Percentiles rank a stretch among this genome's conserved stretches.
Conservation (phyloP, 345 rosid genomes). For the Cardamine chenopodiifolia region DNA sequence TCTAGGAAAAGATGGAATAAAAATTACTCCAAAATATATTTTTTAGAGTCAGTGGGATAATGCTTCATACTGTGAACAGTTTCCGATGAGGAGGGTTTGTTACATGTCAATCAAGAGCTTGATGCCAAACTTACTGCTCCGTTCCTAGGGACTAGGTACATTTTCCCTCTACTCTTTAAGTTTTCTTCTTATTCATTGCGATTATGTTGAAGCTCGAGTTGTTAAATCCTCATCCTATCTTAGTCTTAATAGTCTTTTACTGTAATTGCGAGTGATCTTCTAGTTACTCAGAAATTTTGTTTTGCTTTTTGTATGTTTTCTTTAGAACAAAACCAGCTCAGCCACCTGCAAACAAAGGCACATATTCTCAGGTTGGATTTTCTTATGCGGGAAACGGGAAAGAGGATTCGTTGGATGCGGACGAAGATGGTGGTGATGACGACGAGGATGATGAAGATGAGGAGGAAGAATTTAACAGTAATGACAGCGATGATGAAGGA, state of each 20-base stretch:
- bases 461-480: constrained; percentile 88
- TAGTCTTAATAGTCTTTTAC: background rate
- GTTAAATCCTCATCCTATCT: background rate
- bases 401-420: constrained; percentile 54
- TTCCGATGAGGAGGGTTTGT: constrained; percentile 85
- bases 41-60: constrained; percentile 43
- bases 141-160: constrained; percentile 61
- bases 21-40: too few relatives aligned
- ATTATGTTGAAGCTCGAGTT: background rate
- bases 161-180: background rate
- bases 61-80: constrained; percentile 56
- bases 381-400: constrained; percentile 79
- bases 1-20: too few relatives aligned
- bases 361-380: constrained; percentile 94
- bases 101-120: constrained; percentile 77
- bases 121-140: constrained; percentile 73
- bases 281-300: background rate
- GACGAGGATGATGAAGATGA: constrained; percentile 84
- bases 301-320: constrained; percentile 10
- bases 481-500: constrained; percentile 91
- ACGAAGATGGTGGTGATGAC: constrained; percentile 63
- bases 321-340: constrained; percentile 64
- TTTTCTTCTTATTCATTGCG: background rate
- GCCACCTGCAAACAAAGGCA: constrained; percentile 67
- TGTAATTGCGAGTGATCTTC: background rate